These are phyloP conservation scores for Adansonia rubrostipa DNA, from an alignment of 441 rosid genomes.

Conservation along the genomic window DNA sequence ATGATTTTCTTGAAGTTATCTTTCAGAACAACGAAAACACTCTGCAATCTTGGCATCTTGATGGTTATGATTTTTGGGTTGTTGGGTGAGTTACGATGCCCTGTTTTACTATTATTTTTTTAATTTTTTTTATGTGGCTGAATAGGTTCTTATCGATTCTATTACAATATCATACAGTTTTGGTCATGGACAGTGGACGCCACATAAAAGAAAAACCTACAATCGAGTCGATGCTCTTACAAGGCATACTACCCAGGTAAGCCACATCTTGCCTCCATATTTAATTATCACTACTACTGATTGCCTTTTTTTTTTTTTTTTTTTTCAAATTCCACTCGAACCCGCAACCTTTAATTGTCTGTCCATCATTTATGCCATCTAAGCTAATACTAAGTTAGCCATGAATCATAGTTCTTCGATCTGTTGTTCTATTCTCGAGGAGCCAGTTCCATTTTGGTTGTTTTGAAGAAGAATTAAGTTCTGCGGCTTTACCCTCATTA, in stretches of 20 bases:
- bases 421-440: not conserved
- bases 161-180: conserved; percentile 44
- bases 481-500: not conserved
- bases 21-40: conserved; percentile 77
- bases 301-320: no score
- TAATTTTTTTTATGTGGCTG: not conserved
- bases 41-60: conserved; percentile 94
- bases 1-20: conserved; percentile 73
- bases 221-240: conserved; percentile 77
- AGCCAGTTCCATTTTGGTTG: not conserved
- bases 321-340: no score
- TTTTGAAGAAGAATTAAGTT: not conserved
- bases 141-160: conserved; percentile 14
- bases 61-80: conserved; percentile 94
- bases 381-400: no score
- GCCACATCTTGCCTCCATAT: not conserved
- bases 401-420: no score
- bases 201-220: conserved; percentile 59
- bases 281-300: no score
- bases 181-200: conserved; percentile 80
- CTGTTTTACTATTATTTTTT: not conserved
- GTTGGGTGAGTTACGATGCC: conserved; percentile 62
- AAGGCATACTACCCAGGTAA: conserved; percentile 90
- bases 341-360: no score
- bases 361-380: no score